A percentile compares a stretch with the other conserved stretches of the same genome.
These are phyloP conservation scores for Saccharomycopsis javanensis DNA, from an alignment of 805 yeast genomes.

Conservation along the genomic window DNA sequence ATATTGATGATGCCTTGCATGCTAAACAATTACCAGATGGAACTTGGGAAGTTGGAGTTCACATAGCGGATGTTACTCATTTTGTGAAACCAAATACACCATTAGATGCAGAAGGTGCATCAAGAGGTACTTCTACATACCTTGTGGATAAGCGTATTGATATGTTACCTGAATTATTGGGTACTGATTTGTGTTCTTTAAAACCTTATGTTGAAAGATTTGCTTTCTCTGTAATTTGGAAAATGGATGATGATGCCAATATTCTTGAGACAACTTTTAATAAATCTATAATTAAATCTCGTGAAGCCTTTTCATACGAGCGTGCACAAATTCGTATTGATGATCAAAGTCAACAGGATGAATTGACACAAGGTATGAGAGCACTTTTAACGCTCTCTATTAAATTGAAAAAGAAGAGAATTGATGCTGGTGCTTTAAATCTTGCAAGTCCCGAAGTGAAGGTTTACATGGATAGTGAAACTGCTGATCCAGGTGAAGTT, in stretches of 20 bases:
- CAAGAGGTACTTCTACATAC: conserved; percentile 95
- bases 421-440: conserved; percentile 93
- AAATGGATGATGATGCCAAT: conserved; percentile 75
- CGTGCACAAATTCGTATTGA: conserved; percentile 89
- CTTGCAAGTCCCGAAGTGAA: conserved; percentile 97
- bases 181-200: conserved; percentile 92
- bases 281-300: conserved; percentile 81
- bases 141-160: conserved; percentile 96
- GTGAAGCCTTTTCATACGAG: conserved; percentile 92
- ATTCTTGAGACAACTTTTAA: conserved; percentile 70
- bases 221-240: conserved; percentile 96
- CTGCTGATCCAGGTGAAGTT: conserved; percentile 93
- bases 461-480: conserved; percentile 93
- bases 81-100: conserved; percentile 91
- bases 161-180: conserved; percentile 91
- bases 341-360: conserved; percentile 66
- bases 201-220: conserved; percentile 92
- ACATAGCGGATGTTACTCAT: conserved; percentile 97
- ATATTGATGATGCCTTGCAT: conserved; percentile 96
- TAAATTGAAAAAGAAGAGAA: conserved; percentile 70
- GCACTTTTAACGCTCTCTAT: conserved; percentile 70
- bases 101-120: conserved; percentile 90
- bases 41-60: conserved; percentile 95
- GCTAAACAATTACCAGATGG: conserved; percentile 82
- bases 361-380: conserved; percentile 83